Evolutionary conservation across 2,329 filamentous ascomycete genomes (phyloP).

Genomic region (Xylariaceae sp.): DNA sequence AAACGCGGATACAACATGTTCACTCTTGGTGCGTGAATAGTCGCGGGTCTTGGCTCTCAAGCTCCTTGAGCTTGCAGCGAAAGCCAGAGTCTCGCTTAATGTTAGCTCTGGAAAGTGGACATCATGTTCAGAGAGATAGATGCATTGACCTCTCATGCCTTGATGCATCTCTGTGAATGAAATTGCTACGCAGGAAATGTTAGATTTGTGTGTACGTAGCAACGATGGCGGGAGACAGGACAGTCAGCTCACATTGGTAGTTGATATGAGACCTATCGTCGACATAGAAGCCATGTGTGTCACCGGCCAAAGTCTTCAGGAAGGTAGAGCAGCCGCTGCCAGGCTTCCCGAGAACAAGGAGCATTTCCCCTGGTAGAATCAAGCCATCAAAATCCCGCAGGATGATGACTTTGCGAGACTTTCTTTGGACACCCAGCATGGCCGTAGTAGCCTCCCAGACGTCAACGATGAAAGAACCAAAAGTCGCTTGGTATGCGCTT

Average conservation of each 20-base stretch:
- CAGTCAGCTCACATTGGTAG: constrained; percentile 41
- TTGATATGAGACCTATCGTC: constrained; percentile 41
- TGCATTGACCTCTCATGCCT: constrained; percentile 54
- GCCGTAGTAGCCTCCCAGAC: too few relatives aligned
- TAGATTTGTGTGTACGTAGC: too few relatives aligned
- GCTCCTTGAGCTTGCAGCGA: not conserved
- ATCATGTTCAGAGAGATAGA: constrained; percentile 29
- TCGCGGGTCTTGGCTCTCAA: not conserved
- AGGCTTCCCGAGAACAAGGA: constrained; percentile 44
- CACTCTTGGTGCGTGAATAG: not conserved
- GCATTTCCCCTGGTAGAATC: constrained; percentile 37
- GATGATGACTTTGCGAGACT: not conserved
- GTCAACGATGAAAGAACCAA: too few relatives aligned
- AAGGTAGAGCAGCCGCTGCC: constrained; percentile 47
- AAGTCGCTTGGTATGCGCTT: too few relatives aligned
- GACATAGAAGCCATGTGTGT: constrained; percentile 14
- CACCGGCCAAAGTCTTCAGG: constrained; percentile 37
- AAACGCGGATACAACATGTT: not conserved
- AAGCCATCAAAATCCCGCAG: not conserved
- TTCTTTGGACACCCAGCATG: too few relatives aligned
- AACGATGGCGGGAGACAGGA: too few relatives aligned
- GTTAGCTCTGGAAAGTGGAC: constrained; percentile 66
- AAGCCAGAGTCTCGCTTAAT: constrained; percentile 66
- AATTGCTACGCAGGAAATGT: too few relatives aligned
- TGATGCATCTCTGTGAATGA: constrained; percentile 29